Evolutionary conservation across 495 filamentous ascomycete genomes (phyloP).

Genomic region (Podospora comata): DNA sequence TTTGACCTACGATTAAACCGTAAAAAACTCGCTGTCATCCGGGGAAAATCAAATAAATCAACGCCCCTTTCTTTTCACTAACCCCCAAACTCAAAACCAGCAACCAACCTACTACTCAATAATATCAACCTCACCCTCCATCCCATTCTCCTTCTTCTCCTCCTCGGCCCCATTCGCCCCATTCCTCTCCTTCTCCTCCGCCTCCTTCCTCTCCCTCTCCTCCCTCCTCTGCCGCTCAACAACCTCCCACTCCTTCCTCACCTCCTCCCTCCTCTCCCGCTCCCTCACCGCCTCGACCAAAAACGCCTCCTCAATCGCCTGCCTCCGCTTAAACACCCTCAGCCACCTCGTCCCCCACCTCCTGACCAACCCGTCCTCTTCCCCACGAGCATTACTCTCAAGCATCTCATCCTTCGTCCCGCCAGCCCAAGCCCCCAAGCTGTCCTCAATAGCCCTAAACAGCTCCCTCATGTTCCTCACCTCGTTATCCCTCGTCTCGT

Average conservation of each 20-base stretch:
- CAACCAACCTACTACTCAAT: neutral
- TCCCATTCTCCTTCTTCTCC: neutral
- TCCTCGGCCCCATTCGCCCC: neutral
- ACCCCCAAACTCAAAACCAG: neutral
- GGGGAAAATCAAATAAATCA: neutral
- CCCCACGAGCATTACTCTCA: conserved; percentile 38
- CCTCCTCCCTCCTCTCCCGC: conserved; percentile 19
- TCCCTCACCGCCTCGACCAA: conserved; percentile 42
- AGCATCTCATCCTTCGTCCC: conserved; percentile 70
- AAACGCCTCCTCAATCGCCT: conserved; percentile 76
- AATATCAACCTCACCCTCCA: neutral
- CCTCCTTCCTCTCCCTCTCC: conserved; percentile 15
- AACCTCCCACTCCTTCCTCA: neutral
- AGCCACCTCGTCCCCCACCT: conserved; percentile 86
- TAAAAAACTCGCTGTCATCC: neutral
- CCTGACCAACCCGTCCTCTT: conserved; percentile 62
- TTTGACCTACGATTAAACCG: neutral
- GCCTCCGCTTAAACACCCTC: conserved; percentile 75
- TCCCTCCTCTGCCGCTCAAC: conserved; percentile 1
- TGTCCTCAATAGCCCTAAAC: conserved; percentile 78
- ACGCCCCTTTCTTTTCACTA: no score
- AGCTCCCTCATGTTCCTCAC: conserved; percentile 69
- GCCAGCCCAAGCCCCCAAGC: conserved; percentile 65
- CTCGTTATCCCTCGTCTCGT: conserved; percentile 60
- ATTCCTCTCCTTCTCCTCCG: neutral